Conservation (phyloP, 345 rosid genomes). For the Turnera subulata region DNA sequence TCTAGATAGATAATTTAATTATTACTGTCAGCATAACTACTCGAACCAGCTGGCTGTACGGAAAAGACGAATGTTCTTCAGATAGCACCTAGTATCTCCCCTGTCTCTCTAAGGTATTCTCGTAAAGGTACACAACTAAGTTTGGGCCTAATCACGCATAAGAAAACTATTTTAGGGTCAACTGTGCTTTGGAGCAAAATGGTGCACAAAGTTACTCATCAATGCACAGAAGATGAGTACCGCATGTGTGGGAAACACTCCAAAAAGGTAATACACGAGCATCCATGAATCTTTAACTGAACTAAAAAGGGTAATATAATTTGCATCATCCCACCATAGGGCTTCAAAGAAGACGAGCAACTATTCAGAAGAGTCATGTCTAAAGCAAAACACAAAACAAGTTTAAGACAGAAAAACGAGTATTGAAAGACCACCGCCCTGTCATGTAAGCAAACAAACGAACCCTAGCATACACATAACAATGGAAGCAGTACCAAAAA, state of each 20-base stretch:
- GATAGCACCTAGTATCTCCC: no score
- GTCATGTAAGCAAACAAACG: neutral
- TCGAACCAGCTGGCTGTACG: no score
- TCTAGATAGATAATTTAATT: no score
- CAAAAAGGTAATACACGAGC: neutral
- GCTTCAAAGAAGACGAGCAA: neutral
- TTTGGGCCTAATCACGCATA: no score
- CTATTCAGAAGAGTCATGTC: conserved; percentile 3
- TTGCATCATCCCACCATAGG: neutral
- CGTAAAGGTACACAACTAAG: no score
- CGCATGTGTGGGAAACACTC: neutral
- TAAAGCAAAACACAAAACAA: neutral
- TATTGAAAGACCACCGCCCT: neutral
- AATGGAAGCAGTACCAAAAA: neutral
- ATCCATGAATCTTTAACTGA: neutral
- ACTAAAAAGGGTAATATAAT: neutral
- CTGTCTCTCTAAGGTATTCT: no score
- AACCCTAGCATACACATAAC: neutral
- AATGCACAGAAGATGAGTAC: no score
- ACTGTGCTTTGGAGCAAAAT: neutral
- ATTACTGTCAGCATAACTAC: no score
- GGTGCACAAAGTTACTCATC: no score
- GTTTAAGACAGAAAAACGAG: neutral
- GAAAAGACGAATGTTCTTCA: no score
- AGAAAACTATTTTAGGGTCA: neutral